Evolutionary conservation across 169 alveolate genomes (phyloP).

Genomic region (Plasmodium billcollinsi): DNA sequence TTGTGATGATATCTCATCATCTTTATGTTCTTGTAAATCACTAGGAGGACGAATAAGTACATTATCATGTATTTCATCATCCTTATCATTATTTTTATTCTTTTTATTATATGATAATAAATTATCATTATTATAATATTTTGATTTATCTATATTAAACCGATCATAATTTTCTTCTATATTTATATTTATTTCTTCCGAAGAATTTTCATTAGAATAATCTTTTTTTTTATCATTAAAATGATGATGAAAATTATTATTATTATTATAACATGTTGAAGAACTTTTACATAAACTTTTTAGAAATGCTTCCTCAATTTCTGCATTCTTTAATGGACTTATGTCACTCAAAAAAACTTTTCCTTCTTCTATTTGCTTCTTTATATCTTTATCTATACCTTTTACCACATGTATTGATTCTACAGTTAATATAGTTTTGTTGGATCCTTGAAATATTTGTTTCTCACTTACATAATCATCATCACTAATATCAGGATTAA

Average conservation of each 20-base stretch:
- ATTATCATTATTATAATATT: background rate
- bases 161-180: conserved; percentile 44
- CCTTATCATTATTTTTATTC: background rate
- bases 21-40: background rate
- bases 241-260: background rate
- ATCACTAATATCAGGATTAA: conserved; percentile 53
- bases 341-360: conserved; percentile 49
- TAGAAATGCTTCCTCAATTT: conserved; percentile 72
- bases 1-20: background rate
- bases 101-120: background rate
- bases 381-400: conserved; percentile 54
- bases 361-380: conserved; percentile 72
- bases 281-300: conserved; percentile 57
- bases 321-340: conserved; percentile 76
- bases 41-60: background rate
- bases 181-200: conserved; percentile 50
- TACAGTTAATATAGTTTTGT: conserved; percentile 20
- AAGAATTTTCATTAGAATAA: conserved; percentile 16
- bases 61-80: background rate
- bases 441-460: conserved; percentile 40
- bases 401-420: conserved; percentile 67
- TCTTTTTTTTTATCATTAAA: conserved; percentile 11
- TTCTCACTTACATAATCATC: conserved; percentile 69
- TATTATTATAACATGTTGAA: conserved; percentile 2
- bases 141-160: conserved; percentile 21